These are phyloP conservation scores for Thuja plicata DNA, from an alignment of 83 land plant genomes.

Conservation along the genomic window DNA sequence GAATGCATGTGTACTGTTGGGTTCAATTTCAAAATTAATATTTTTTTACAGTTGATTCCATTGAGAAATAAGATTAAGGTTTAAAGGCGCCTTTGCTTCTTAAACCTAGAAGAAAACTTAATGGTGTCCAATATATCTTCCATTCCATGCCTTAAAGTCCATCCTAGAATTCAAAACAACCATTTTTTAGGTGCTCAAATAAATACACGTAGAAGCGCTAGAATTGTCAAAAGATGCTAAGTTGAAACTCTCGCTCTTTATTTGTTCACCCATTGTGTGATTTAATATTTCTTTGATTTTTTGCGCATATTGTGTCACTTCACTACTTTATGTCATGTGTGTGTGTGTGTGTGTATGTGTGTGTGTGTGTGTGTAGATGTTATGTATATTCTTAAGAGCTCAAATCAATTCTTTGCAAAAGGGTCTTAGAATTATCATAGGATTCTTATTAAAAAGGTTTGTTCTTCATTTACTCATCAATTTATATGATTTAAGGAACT, in stretches of 20 bases:
- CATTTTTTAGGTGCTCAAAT: neutral
- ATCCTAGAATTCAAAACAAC: neutral
- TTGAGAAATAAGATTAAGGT: neutral
- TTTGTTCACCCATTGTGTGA: too few relatives aligned
- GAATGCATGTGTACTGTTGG: neutral
- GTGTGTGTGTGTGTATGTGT: too few relatives aligned
- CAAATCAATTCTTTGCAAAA: neutral
- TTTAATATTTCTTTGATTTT: too few relatives aligned
- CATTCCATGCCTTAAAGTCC: neutral
- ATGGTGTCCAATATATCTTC: neutral
- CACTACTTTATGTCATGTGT: too few relatives aligned
- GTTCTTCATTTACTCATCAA: neutral
- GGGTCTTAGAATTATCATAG: neutral
- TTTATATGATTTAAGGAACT: neutral
- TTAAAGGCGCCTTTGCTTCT: neutral
- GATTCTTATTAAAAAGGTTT: neutral
- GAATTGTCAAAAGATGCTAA: too few relatives aligned
- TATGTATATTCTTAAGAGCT: neutral
- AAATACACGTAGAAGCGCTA: too few relatives aligned
- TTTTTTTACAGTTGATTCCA: neutral
- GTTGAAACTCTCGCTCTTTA: too few relatives aligned
- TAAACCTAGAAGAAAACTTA: neutral
- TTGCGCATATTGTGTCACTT: too few relatives aligned
- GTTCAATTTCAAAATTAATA: slow-evolving; percentile 1
- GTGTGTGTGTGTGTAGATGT: too few relatives aligned